Percentiles rank a stretch among this genome's conserved stretches.
Evolutionary conservation across 441 rosid species (phyloP).

Genomic region (Mallotus japonicus): DNA sequence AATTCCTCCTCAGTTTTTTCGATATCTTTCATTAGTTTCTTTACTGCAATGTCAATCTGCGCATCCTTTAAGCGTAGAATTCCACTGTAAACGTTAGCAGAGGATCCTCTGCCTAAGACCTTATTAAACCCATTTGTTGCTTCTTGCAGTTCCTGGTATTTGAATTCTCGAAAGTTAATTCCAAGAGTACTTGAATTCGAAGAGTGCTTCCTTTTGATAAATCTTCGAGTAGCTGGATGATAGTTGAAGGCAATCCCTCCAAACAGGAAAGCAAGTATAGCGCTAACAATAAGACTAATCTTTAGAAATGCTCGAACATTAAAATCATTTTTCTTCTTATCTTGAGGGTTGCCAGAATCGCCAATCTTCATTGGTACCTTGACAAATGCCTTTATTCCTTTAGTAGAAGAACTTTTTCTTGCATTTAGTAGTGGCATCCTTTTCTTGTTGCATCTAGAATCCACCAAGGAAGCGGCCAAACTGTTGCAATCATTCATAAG

Average conservation of each 20-base stretch:
- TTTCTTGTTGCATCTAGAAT: slow-evolving; percentile 25
- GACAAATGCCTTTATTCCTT: slow-evolving; percentile 26
- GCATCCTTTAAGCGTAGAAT: slow-evolving; percentile 10
- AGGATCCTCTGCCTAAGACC: slow-evolving; percentile 31
- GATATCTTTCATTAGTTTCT: slow-evolving; percentile 19
- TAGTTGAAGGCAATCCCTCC: slow-evolving; percentile 26
- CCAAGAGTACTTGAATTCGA: slow-evolving; percentile 14
- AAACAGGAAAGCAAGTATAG: slow-evolving; percentile 21
- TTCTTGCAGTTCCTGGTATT: slow-evolving; percentile 20
- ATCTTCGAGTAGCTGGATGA: slow-evolving; percentile 23
- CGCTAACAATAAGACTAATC: slow-evolving; percentile 24
- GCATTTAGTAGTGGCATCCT: slow-evolving; percentile 31
- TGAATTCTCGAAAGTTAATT: slow-evolving; percentile 31
- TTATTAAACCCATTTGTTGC: slow-evolving; percentile 28
- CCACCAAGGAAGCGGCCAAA: slow-evolving; percentile 26
- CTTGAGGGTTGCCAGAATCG: not conserved
- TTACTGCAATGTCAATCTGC: slow-evolving; percentile 25
- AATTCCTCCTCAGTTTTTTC: slow-evolving; percentile 25
- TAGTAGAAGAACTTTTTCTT: slow-evolving; percentile 27
- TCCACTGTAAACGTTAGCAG: slow-evolving; percentile 31
- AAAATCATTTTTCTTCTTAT: not conserved
- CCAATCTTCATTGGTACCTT: slow-evolving; percentile 29
- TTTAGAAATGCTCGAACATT: slow-evolving; percentile 6
- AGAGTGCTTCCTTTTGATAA: not conserved
- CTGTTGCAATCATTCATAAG: slow-evolving; percentile 30